A percentile compares a stretch with the other conserved stretches of the same genome.
Evolutionary conservation across 495 filamentous ascomycete genomes (phyloP).

Genomic region (Parathielavia appendiculata): DNA sequence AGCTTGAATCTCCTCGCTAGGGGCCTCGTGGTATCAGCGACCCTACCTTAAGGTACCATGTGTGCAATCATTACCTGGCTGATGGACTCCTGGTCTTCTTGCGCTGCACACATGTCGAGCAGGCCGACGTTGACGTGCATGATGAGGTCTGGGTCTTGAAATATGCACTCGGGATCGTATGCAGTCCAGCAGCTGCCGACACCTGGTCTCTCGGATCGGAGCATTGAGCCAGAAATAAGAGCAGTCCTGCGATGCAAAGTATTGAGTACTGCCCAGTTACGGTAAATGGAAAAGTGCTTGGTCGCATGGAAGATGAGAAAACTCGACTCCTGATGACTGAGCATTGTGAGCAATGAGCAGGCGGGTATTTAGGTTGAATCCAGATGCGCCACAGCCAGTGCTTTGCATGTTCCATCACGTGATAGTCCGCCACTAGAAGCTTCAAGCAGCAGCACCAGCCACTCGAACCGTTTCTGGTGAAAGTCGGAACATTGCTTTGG

Average conservation of each 20-base stretch:
- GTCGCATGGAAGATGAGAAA: no score
- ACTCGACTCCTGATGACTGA: no score
- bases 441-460: constrained; percentile 14
- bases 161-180: background rate
- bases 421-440: constrained; percentile 2
- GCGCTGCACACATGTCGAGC: background rate
- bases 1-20: background rate
- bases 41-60: no score
- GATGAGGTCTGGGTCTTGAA: background rate
- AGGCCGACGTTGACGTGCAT: constrained; percentile 5
- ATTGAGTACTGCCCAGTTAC: no score
- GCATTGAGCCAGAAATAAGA: no score
- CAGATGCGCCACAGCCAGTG: background rate
- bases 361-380: background rate
- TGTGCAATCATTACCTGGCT: no score
- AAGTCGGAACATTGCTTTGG: background rate
- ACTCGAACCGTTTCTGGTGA: background rate
- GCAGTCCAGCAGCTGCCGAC: background rate
- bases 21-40: background rate
- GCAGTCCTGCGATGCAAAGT: no score
- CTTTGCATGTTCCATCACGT: background rate
- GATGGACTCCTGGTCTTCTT: background rate
- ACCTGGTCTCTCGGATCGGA: no score
- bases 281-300: no score
- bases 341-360: no score